A percentile compares a stretch with the other conserved stretches of the same genome.
Evolutionary conservation across 176 grass and related monocot genomes (phyloP).

Genomic region (Oryza officinalis): DNA sequence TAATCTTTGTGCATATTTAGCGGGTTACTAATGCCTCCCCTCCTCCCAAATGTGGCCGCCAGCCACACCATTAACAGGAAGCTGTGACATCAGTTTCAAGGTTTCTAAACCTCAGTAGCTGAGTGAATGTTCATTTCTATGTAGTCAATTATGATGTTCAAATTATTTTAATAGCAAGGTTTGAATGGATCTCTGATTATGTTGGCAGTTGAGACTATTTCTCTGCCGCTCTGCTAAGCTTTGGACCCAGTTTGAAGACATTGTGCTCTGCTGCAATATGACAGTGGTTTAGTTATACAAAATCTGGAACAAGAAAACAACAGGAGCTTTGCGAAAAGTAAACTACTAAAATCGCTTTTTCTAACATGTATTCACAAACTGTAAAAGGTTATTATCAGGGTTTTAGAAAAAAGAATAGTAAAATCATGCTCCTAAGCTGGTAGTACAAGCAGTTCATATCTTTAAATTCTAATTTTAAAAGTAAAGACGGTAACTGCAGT

Average conservation of each 20-base stretch:
- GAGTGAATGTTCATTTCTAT: conserved; percentile 12
- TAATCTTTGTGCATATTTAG: too few relatives aligned
- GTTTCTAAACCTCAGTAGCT: conserved; percentile 6
- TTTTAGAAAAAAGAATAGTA: neutral
- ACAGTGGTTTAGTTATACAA: too few relatives aligned
- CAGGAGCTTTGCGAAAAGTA: neutral
- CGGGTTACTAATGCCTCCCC: too few relatives aligned
- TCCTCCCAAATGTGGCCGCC: neutral
- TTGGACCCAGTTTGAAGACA: neutral
- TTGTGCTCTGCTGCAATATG: neutral
- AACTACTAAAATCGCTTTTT: neutral
- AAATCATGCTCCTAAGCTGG: too few relatives aligned
- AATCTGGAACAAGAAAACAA: neutral
- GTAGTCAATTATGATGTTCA: conserved; percentile 12
- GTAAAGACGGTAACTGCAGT: neutral
- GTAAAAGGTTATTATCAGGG: neutral
- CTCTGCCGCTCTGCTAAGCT: conserved; percentile 1
- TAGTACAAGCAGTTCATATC: too few relatives aligned
- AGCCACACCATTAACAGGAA: neutral
- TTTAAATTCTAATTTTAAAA: neutral
- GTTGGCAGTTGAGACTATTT: neutral
- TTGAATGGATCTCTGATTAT: neutral
- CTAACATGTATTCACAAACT: neutral
- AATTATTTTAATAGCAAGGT: neutral
- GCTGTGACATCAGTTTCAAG: neutral